A percentile compares a stretch with the other conserved stretches of the same genome.
Evolutionary conservation across 2,329 filamentous ascomycete species (phyloP).

Genomic region (Cordyceps pruinosa): DNA sequence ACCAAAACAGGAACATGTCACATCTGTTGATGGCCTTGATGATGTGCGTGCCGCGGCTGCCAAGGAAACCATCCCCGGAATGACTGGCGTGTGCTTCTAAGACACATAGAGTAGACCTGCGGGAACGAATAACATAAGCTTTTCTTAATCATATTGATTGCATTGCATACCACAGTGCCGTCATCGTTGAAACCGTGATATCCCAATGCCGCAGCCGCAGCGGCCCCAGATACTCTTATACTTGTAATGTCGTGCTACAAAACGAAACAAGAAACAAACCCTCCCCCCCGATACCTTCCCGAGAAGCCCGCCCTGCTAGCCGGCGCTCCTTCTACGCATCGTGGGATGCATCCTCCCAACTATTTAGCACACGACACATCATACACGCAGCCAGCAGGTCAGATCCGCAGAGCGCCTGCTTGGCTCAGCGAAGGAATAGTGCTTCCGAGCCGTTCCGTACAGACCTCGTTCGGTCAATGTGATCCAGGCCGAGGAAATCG

Average conservation of each 20-base stretch:
- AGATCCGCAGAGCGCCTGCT: background rate
- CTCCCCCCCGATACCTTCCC: background rate
- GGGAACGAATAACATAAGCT: too few species aligned
- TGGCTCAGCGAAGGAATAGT: conserved; percentile 47
- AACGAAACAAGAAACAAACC: conserved; percentile 9
- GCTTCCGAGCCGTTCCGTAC: conserved; percentile 55
- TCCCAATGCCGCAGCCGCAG: background rate
- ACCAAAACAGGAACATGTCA: too few species aligned
- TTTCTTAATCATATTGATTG: conserved; percentile 5
- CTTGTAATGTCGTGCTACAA: conserved; percentile 12
- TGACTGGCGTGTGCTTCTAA: too few species aligned
- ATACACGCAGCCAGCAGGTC: conserved; percentile 5
- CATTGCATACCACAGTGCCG: background rate
- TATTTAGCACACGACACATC: conserved; percentile 8
- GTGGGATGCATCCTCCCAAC: background rate
- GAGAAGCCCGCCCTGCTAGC: background rate
- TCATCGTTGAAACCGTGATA: conserved; percentile 1
- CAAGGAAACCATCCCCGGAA: too few species aligned
- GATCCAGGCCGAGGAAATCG: conserved; percentile 58
- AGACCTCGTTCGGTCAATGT: conserved; percentile 53
- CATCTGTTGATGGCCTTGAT: too few species aligned
- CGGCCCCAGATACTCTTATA: conserved; percentile 12
- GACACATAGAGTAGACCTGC: too few species aligned
- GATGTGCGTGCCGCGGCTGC: too few species aligned
- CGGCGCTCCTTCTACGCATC: background rate